Evolutionary conservation across 495 filamentous ascomycete species (phyloP).

Genomic region (Ramalina peruviana): DNA sequence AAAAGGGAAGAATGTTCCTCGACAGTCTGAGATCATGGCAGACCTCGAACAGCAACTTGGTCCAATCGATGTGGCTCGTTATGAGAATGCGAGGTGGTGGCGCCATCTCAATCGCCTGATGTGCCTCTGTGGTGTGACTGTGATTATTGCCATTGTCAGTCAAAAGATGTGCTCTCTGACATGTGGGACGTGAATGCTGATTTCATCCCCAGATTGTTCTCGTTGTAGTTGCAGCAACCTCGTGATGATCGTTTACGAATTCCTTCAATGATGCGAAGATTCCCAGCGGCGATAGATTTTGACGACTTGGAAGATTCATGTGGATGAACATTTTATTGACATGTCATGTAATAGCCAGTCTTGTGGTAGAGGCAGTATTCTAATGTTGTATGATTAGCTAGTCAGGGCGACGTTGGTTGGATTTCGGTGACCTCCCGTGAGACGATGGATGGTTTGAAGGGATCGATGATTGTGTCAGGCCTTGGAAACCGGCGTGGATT

Average conservation of each 20-base stretch:
- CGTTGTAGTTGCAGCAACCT: slow-evolving; percentile 8
- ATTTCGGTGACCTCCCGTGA: too few relatives aligned
- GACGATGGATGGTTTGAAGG: too few relatives aligned
- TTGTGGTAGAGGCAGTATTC: too few relatives aligned
- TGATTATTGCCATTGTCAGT: slow-evolving; percentile 64
- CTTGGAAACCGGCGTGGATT: too few relatives aligned
- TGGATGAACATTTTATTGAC: too few relatives aligned
- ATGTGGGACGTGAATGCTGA: not conserved
- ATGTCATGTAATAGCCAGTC: too few relatives aligned
- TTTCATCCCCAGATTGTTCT: slow-evolving; percentile 8
- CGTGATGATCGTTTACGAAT: not conserved
- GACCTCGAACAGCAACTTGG: slow-evolving; percentile 32
- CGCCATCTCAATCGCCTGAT: slow-evolving; percentile 79
- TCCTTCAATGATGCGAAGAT: slow-evolving; percentile 26
- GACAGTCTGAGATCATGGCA: slow-evolving; percentile 22
- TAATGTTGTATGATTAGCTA: too few relatives aligned
- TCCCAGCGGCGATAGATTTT: slow-evolving; percentile 44
- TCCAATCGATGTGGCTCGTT: slow-evolving; percentile 44
- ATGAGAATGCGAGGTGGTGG: slow-evolving; percentile 86
- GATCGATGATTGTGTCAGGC: too few relatives aligned
- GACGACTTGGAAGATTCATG: not conserved
- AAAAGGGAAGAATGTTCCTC: slow-evolving; percentile 16
- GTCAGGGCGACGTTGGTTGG: too few relatives aligned
- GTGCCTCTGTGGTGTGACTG: slow-evolving; percentile 60
- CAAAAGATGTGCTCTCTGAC: not conserved